Evolutionary conservation across 192 early-diverging fungal genomes (phyloP).

Genomic region (Coemansia sp.): DNA sequence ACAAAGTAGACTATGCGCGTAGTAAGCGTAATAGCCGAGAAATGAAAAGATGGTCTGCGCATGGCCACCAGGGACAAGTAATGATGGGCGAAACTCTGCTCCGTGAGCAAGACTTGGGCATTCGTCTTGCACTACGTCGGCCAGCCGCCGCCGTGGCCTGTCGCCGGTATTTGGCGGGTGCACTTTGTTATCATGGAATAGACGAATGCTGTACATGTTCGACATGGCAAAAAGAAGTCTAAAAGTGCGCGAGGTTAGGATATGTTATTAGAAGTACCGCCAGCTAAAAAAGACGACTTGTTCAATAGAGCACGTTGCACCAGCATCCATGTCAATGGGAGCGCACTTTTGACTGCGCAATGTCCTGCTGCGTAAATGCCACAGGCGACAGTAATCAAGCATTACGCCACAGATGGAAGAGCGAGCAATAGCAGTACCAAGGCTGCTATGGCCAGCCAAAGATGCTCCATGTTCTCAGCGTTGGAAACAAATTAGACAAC

Average conservation of each 20-base stretch:
- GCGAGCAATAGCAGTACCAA: not conserved
- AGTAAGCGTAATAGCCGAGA: slow-evolving; percentile 47
- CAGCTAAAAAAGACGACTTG: too few relatives aligned
- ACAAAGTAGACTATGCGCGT: slow-evolving; percentile 35
- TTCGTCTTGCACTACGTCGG: slow-evolving; percentile 21
- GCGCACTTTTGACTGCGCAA: not conserved
- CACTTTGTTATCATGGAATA: slow-evolving; percentile 27
- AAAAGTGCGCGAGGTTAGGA: not conserved
- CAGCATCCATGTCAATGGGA: too few relatives aligned
- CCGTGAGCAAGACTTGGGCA: slow-evolving; percentile 57
- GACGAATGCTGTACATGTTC: slow-evolving; percentile 26
- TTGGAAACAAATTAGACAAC: too few relatives aligned
- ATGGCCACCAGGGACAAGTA: slow-evolving; percentile 71
- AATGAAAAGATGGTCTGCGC: slow-evolving; percentile 63
- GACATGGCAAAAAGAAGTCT: not conserved
- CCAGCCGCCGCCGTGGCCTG: slow-evolving; percentile 6
- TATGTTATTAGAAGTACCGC: too few relatives aligned
- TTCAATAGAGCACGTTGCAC: too few relatives aligned
- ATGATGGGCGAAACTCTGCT: slow-evolving; percentile 61
- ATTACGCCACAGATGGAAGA: not conserved
- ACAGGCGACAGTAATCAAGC: not conserved
- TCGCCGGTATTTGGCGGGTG: slow-evolving; percentile 1
- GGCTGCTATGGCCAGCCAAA: too few relatives aligned
- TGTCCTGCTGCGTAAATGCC: not conserved
- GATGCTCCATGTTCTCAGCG: too few relatives aligned